These are phyloP conservation scores for Selaginella moellendorffii DNA, from an alignment of 75 land plant genomes.

Conservation along the genomic window DNA sequence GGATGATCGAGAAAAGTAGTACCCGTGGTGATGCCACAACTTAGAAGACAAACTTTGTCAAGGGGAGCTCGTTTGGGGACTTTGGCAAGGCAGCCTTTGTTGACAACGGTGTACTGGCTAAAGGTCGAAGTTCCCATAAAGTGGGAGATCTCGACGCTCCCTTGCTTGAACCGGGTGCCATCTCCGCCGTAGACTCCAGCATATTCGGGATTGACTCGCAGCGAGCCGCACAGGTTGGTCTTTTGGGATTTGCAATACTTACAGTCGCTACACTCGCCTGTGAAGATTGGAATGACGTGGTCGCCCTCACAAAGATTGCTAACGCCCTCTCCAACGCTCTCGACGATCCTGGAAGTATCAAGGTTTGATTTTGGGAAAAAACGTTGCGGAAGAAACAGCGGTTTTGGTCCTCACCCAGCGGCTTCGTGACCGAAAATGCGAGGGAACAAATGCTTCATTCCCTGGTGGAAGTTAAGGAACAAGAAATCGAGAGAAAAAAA, in stretches of 20 bases:
- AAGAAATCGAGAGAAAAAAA: neutral
- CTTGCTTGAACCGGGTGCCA: too few relatives aligned
- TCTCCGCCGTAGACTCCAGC: conserved; percentile 37
- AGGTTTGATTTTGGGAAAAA: neutral
- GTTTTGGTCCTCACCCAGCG: conserved; percentile 43
- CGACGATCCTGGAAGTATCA: conserved; percentile 38
- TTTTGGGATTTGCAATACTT: conserved; percentile 30
- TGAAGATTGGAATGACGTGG: conserved; percentile 57
- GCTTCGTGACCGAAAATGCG: conserved; percentile 92
- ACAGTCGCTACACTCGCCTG: conserved; percentile 58
- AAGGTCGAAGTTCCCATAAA: conserved; percentile 72
- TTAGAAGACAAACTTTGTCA: conserved; percentile 59
- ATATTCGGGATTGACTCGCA: conserved; percentile 24
- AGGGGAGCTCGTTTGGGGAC: conserved; percentile 62
- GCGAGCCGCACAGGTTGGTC: conserved; percentile 46
- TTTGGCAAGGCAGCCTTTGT: conserved; percentile 55
- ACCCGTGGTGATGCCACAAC: conserved; percentile 78
- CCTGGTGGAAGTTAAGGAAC: conserved; percentile 7
- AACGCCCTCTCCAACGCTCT: conserved; percentile 79
- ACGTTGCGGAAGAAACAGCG: neutral
- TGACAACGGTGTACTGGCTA: too few relatives aligned
- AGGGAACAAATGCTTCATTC: conserved; percentile 33
- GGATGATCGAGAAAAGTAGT: too few relatives aligned
- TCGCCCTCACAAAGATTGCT: conserved; percentile 46
- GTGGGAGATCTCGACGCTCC: conserved; percentile 21